These are phyloP conservation scores for Vaccinium macrocarpon DNA, from an alignment of 148 eudicot genomes.

Conservation along the genomic window DNA sequence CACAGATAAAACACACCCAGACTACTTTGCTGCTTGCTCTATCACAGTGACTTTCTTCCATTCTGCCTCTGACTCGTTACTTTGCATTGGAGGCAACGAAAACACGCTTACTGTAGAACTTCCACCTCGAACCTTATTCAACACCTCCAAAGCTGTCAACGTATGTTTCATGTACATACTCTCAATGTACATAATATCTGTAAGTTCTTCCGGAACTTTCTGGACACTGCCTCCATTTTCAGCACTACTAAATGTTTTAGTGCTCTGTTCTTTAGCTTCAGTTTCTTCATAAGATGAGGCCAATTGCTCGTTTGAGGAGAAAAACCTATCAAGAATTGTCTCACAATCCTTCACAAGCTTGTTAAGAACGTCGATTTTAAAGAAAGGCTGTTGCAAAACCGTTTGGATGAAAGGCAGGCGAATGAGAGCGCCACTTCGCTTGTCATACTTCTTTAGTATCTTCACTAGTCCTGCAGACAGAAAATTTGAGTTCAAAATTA, in stretches of 20 bases:
- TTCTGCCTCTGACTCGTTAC: not conserved
- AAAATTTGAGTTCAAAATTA: not conserved
- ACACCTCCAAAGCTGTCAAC: not conserved
- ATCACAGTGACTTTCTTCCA: not conserved
- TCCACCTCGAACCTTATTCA: not conserved
- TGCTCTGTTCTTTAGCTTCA: conserved; percentile 17
- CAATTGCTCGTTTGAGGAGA: conserved; percentile 45
- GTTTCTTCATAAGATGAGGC: conserved; percentile 21
- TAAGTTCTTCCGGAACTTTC: not conserved
- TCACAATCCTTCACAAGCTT: conserved; percentile 88
- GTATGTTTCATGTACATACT: not conserved
- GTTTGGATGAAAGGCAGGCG: conserved; percentile 85
- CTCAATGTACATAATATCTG: not conserved
- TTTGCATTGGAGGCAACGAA: conserved; percentile 4
- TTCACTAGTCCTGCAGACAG: conserved; percentile 63
- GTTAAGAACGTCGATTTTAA: conserved; percentile 70
- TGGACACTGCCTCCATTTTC: not conserved
- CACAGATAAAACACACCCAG: not conserved
- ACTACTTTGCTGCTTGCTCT: conserved; percentile 1
- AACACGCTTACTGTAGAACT: not conserved
- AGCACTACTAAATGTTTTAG: not conserved
- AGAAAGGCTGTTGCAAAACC: conserved; percentile 88
- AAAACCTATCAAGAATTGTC: conserved; percentile 60
- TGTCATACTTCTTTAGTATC: conserved; percentile 89
- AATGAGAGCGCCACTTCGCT: conserved; percentile 78